Base-by-base conservation (phyloP, 1,139 yeast species). In the Scheffersomyces quercinus region DNA sequence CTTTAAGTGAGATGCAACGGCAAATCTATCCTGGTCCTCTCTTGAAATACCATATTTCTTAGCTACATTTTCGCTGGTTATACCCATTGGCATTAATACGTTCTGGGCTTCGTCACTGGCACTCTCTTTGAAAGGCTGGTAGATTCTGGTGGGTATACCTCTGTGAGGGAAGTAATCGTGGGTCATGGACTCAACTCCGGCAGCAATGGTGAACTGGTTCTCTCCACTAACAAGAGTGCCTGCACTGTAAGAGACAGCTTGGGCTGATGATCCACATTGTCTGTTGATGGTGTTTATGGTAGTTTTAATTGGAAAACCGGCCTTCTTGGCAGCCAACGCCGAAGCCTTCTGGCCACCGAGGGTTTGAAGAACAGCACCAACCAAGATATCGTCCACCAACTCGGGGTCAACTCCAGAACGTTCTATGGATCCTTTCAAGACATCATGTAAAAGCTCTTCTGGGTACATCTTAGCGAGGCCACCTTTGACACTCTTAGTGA, bases 131-230 rank as follows among this genome's bases (percentile, higher is more conserved):
- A 59, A 52, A 4, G 49, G 55, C 42, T 56, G 53, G 24, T 59
- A 54, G 16, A 65, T 54, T 37, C 70, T 49, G 2, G 54, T 46
- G 4, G 73, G 72, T 28, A 67, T 64, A 13, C 73, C 73, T 45
- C 71, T 53, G 36, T 70, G 68, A 6, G 75, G 70, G 49, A 67
- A 68, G 52, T 70, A 70, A 53, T 70, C 73, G 49, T 53, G 57
- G n/a, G 75, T 65, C 76, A 71, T 71, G 3, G 72, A 64, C 52
- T 71, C 77, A 14, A 70, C 76, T 37, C 77, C 77, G 24, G 75
- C 77, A 8, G 75, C 76, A 42, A 71, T 56, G 11, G 66, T 67
- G 35, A 62, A 57, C 37, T 59, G 55, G 37, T 67, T 60, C 43
- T 68, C 71, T 13, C 72, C 72, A 15, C 62, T 47, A 26, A 55